Percentiles rank a stretch among this genome's conserved stretches.
Conservation (phyloP, 2,329 filamentous ascomycete species). For the Apiospora koreana region DNA sequence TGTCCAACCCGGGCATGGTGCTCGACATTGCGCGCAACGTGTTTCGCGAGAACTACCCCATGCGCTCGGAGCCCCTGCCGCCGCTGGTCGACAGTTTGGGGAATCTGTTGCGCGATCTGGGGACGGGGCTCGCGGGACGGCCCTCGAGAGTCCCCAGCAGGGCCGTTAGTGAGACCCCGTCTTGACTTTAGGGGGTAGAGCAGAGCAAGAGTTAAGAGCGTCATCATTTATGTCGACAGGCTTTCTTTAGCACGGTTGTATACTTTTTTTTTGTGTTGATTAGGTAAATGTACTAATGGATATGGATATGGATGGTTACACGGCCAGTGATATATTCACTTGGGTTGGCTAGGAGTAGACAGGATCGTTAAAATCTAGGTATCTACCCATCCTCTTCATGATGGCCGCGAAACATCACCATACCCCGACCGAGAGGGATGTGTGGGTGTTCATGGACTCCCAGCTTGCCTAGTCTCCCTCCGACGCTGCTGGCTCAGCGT, state of each 20-base stretch:
- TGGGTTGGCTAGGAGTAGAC: too few species aligned
- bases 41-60: conserved; percentile 28
- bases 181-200: not conserved
- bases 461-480: too few species aligned
- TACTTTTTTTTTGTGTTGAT: not conserved
- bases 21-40: conserved; percentile 24
- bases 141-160: conserved; percentile 19
- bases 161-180: conserved; percentile 20
- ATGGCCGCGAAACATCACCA: too few species aligned
- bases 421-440: too few species aligned
- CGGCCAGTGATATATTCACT: too few species aligned
- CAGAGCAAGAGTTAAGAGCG: not conserved
- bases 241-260: not conserved
- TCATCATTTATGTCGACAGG: too few species aligned
- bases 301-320: too few species aligned
- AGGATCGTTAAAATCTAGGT: too few species aligned
- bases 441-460: too few species aligned
- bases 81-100: conserved; percentile 31
- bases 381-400: too few species aligned
- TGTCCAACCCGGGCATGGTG: conserved; percentile 24
- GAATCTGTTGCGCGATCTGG: conserved; percentile 26
- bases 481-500: too few species aligned
- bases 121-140: conserved; percentile 20
- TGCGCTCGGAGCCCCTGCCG: conserved; percentile 29
- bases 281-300: not conserved